Percentiles rank a stretch among this genome's conserved stretches.
These are phyloP conservation scores for Tremella fuciformis DNA, from an alignment of 768 basidiomycete genomes.

Conservation along the genomic window DNA sequence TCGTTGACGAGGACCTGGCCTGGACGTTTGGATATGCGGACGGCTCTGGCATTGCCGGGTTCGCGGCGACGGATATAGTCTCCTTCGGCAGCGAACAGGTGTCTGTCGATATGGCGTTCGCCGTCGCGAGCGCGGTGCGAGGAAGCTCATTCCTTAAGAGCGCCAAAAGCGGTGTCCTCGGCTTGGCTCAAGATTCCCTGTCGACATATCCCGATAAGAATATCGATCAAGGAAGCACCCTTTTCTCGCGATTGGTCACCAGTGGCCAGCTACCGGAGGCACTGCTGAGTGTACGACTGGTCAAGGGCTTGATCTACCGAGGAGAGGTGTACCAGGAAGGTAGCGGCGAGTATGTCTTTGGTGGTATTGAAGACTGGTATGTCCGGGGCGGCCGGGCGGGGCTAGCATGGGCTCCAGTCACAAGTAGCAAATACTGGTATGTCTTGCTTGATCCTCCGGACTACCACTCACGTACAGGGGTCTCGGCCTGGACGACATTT, in stretches of 20 bases:
- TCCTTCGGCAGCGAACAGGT: slow-evolving; percentile 4
- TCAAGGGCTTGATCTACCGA: slow-evolving; percentile 18
- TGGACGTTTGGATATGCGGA: slow-evolving; percentile 26
- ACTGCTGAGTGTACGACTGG: slow-evolving; percentile 22
- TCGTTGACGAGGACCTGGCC: slow-evolving; percentile 10
- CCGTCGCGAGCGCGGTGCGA: slow-evolving; percentile 11
- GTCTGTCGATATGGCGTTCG: slow-evolving; percentile 14
- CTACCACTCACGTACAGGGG: slow-evolving; percentile 10
- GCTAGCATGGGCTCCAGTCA: slow-evolving; percentile 18
- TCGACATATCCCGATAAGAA: slow-evolving; percentile 2
- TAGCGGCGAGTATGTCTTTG: slow-evolving; percentile 19
- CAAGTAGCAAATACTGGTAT: slow-evolving; percentile 29
- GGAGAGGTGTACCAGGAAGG: slow-evolving; percentile 21
- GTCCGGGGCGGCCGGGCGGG: slow-evolving; percentile 17
- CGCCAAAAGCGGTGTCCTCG: slow-evolving; percentile 16
- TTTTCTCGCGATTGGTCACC: slow-evolving; percentile 26
- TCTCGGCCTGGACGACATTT: slow-evolving; percentile 20
- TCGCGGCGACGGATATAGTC: slow-evolving; percentile 13
- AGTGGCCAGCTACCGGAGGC: slow-evolving; percentile 13
- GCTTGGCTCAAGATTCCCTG: slow-evolving; percentile 23
- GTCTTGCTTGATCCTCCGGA: neutral
- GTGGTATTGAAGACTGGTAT: slow-evolving; percentile 23
- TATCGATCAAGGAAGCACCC: slow-evolving; percentile 12
- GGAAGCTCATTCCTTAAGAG: slow-evolving; percentile 14
- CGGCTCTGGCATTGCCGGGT: slow-evolving; percentile 23